Evolutionary conservation across 495 filamentous ascomycete species (phyloP).

Genomic region (Aspergillus incahuasiensis): DNA sequence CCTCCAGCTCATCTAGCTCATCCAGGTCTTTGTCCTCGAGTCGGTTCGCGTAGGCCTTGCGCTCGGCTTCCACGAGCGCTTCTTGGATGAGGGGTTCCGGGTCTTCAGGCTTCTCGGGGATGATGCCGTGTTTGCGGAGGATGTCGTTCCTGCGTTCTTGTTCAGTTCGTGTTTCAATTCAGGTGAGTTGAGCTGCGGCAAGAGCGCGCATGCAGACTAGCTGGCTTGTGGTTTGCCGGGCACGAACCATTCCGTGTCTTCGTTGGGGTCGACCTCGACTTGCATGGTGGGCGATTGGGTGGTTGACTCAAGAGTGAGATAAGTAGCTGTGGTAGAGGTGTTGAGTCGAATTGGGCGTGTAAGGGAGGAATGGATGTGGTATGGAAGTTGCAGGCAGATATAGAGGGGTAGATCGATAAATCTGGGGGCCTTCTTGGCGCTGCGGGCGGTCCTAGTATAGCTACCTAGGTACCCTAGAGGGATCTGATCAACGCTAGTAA

Average conservation of each 20-base stretch:
- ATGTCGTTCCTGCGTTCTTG: slow-evolving; percentile 82
- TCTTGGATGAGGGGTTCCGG: slow-evolving; percentile 94
- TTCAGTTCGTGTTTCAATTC: neutral
- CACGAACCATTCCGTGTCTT: slow-evolving; percentile 91
- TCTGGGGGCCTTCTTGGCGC: neutral
- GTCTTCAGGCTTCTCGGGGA: slow-evolving; percentile 92
- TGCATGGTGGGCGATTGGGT: slow-evolving; percentile 52
- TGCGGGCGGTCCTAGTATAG: neutral
- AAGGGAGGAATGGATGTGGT: no score
- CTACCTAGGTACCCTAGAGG: neutral
- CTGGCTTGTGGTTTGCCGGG: no score
- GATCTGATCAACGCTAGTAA: no score
- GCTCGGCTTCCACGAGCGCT: slow-evolving; percentile 77
- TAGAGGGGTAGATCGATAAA: slow-evolving; percentile 1
- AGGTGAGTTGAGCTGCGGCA: neutral
- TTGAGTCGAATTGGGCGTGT: no score
- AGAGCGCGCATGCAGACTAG: neutral
- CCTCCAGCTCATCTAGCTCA: slow-evolving; percentile 89
- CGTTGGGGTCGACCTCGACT: slow-evolving; percentile 92
- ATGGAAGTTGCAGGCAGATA: slow-evolving; percentile 3
- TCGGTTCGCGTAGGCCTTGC: slow-evolving; percentile 79
- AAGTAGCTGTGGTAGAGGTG: neutral
- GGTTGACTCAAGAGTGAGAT: neutral
- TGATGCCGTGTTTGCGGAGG: slow-evolving; percentile 90
- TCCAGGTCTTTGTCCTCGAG: slow-evolving; percentile 91